Base-by-base conservation (phyloP, 2,329 filamentous ascomycete species). In the Fusarium sp. region DNA sequence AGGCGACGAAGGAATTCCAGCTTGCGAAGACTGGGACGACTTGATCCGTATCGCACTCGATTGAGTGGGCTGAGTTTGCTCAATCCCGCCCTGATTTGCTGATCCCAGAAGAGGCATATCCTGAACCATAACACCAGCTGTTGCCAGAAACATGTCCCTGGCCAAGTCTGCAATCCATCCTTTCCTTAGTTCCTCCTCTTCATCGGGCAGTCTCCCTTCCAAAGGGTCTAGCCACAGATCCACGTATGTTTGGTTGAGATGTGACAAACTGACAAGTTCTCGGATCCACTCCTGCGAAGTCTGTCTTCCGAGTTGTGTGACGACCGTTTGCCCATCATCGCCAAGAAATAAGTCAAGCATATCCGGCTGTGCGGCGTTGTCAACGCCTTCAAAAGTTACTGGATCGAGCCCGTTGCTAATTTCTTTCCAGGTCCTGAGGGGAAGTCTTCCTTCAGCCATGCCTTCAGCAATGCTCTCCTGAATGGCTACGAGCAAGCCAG, bases 71-170 rank as follows among this genome's bases (percentile, higher is more conserved):
- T 70, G 64, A 23, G 32, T 51, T 28, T 55, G 38, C 7, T 63
- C 52, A 6, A 49, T 55, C 2, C 48, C 43, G 5, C 67, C 65
- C 0, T 62, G 52, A 17, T 38, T 62, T n/a, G 51, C 45, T 3
- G 68, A 48, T 3, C 76, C 74, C 7, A 79, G 66, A 15, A 79
- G 57, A 12, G 71, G 71, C 11, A 69, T 64, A 26, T 77, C 73
- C 43, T 80, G 78, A 11, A 79, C 70, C 70, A 77, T 67, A 23
- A 78, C 72, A 17, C 77, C 78, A 34, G 76, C 75, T 19, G 73
- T 77, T 4, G 78, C 74, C 9, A 80, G 61, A 52, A 79, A 78
- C 21, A 75, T 62, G 15, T 79, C 77, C 32, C 71, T 74, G 4
- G 77, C 77, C 19, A 79, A 26, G 38, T 78, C 77, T 8, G 70